Evolutionary conservation across 768 basidiomycete genomes (phyloP).

Genomic region (Cyathus striatus): DNA sequence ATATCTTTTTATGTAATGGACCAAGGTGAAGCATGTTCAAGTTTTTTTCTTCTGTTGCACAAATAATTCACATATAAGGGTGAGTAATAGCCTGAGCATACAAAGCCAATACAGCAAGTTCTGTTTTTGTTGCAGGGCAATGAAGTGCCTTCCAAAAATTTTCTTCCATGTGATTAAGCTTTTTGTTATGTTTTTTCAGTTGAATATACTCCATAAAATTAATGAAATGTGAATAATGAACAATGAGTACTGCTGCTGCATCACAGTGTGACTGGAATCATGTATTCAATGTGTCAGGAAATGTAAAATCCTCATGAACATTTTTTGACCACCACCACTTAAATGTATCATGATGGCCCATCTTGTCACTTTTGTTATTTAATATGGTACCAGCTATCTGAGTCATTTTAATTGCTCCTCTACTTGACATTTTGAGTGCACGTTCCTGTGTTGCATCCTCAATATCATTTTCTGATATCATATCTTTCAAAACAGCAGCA

Average conservation of each 20-base stretch:
- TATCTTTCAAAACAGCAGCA: not conserved
- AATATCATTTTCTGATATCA: not conserved
- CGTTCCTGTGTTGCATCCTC: not conserved
- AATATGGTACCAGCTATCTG: not conserved
- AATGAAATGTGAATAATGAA: slow-evolving; percentile 13
- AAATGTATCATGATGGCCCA: slow-evolving; percentile 23
- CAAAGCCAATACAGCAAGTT: slow-evolving; percentile 12
- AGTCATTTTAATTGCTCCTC: not conserved
- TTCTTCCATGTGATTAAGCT: slow-evolving; percentile 18
- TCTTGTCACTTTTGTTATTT: slow-evolving; percentile 29
- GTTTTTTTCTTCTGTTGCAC: not conserved
- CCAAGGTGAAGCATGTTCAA: slow-evolving; percentile 6
- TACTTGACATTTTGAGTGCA: not conserved
- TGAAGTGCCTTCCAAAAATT: slow-evolving; percentile 19
- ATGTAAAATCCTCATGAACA: slow-evolving; percentile 10
- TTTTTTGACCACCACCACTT: slow-evolving; percentile 8
- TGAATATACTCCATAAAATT: slow-evolving; percentile 13
- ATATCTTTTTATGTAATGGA: slow-evolving; percentile 4
- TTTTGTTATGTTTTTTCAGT: slow-evolving; percentile 17
- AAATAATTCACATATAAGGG: slow-evolving; percentile 13
- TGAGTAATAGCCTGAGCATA: slow-evolving; percentile 11
- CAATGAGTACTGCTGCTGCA: slow-evolving; percentile 14
- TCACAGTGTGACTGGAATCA: slow-evolving; percentile 17
- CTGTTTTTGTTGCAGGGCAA: slow-evolving; percentile 10
- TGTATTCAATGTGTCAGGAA: slow-evolving; percentile 20